Base-by-base conservation (phyloP, 2,329 filamentous ascomycete genomes). In the Penicillium sp. region DNA sequence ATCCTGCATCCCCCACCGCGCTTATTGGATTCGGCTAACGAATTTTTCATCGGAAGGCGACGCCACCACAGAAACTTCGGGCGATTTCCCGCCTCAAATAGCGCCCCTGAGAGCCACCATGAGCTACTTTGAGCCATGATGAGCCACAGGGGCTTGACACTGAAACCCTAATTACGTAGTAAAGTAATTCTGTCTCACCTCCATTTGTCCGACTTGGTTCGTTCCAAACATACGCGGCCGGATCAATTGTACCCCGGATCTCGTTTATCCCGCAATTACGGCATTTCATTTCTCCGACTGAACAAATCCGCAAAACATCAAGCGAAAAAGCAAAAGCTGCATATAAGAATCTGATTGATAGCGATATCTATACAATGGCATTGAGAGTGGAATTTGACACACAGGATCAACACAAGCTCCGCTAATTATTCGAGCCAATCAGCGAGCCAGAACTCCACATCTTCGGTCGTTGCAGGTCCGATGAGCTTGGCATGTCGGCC, bases 401-500 rank as follows among this genome's bases (percentile, higher is more conserved):
- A 4, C 31, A 16, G 19, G 37, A 42, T 42, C 10, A 23, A 23
- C 8, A 44, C 31, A 51, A 21, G 4, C 4, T 42, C 39, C 19
- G 39, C 39, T 42, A 42, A 37, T 42, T 19, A 45, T 48, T 16
- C 8, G 16, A 27, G n/a, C 44, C 14, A n/a, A 53, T 58, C 23
- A 26, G 33, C 19, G 10, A 13, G 7, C 11, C 25, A 26, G 16
- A 19, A 21, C 42, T 45, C 25, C 44, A 37, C 23, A 46, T 37
- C 23, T 29, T 25, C 21, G 9, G 44, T 50, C 47, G 26, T 45
- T 57, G 55, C 46, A 54, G 55, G 46, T 37, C 31, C 27, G 23
- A 52, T 46, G 47, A 60, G 51, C 61, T 63, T 65, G 59, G 57
- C 61, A 53, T 48, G 16, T 51, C 27, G 50, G 53, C 43, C 45